Evolutionary conservation across 1,284 basidiomycete genomes (phyloP).

Genomic region (Ustilago tritici): DNA sequence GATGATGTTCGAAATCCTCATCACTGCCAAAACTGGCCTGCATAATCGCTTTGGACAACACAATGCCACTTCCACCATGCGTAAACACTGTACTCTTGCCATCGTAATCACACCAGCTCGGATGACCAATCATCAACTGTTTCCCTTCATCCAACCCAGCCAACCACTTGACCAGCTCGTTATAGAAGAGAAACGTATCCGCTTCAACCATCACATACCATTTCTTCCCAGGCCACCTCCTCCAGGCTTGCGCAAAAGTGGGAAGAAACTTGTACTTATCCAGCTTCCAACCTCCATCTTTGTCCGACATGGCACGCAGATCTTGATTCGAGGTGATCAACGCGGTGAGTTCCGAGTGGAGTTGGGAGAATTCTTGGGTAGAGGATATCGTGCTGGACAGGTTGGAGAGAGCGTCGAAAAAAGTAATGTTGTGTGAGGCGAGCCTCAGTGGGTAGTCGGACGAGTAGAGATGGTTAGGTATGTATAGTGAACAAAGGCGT

Average conservation of each 20-base stretch:
- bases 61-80: conserved; percentile 48
- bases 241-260: conserved; percentile 37
- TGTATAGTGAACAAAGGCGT: conserved; percentile 14
- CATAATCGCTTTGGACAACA: conserved; percentile 24
- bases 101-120: conserved; percentile 40
- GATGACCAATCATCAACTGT: conserved; percentile 41
- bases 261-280: conserved; percentile 60
- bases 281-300: conserved; percentile 48
- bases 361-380: conserved; percentile 18
- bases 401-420: conserved; percentile 41
- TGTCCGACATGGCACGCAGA: conserved; percentile 9
- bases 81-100: conserved; percentile 34
- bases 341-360: conserved; percentile 14
- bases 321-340: conserved; percentile 24
- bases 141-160: not conserved
- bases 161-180: conserved; percentile 39
- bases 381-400: conserved; percentile 22
- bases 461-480: conserved; percentile 36
- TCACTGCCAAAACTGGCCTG: conserved; percentile 36
- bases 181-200: conserved; percentile 54
- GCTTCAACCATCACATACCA: conserved; percentile 58
- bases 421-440: conserved; percentile 12
- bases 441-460: conserved; percentile 31
- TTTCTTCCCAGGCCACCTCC: conserved; percentile 29
- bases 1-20: conserved; percentile 27